These are phyloP conservation scores for Casuarina glauca DNA, from an alignment of 306 rosid species.

Conservation along the genomic window DNA sequence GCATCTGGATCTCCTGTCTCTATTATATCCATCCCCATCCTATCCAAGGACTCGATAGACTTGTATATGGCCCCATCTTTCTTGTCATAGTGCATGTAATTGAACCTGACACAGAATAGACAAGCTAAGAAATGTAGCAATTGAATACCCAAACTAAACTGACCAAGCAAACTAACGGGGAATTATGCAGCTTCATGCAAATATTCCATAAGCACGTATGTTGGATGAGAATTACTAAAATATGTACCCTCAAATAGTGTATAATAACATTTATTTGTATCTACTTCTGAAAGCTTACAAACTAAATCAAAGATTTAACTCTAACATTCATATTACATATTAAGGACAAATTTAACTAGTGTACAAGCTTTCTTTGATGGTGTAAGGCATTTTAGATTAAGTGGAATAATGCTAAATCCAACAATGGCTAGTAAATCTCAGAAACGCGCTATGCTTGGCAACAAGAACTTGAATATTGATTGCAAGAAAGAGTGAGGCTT, in stretches of 20 bases:
- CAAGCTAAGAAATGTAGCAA: slow-evolving; percentile 18
- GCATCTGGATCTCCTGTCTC: slow-evolving; percentile 94
- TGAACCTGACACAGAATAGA: slow-evolving; percentile 57
- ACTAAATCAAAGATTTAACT: background rate
- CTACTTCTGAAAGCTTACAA: background rate
- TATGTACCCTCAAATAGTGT: slow-evolving; percentile 1
- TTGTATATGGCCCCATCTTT: slow-evolving; percentile 85
- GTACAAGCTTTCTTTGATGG: background rate
- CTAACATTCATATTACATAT: background rate
- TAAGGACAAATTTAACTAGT: background rate
- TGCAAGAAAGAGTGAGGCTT: background rate
- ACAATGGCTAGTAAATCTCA: background rate
- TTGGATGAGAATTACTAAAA: background rate
- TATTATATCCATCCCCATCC: slow-evolving; percentile 95
- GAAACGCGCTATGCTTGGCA: background rate
- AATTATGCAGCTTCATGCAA: slow-evolving; percentile 17
- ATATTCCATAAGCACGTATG: slow-evolving; percentile 4
- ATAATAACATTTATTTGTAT: slow-evolving; percentile 9
- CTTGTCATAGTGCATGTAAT: slow-evolving; percentile 74
- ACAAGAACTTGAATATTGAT: background rate
- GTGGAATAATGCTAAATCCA: background rate
- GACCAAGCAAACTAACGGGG: slow-evolving; percentile 4
- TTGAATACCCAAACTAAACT: background rate
- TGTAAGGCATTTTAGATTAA: background rate
- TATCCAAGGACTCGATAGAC: slow-evolving; percentile 92